Conservation (phyloP, 176 grass and related monocot genomes). For the Oryza brachyantha region DNA sequence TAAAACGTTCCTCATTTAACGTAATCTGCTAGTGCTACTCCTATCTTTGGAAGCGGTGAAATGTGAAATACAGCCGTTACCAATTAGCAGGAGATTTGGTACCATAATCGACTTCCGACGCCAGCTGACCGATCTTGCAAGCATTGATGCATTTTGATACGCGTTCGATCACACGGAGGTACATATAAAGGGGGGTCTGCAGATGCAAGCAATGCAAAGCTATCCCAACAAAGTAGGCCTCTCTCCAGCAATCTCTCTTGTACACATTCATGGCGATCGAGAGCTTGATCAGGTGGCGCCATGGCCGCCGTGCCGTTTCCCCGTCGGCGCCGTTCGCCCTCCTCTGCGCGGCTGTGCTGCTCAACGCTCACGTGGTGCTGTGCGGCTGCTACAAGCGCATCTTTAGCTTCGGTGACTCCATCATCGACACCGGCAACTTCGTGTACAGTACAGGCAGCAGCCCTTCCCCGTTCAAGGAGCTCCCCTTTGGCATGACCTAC, state of each 20-base stretch:
- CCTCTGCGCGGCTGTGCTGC: background rate
- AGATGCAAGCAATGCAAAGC: background rate
- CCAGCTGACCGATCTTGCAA: background rate
- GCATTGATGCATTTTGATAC: background rate
- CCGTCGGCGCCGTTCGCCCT: background rate
- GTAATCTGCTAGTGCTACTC: background rate
- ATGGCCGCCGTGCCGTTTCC: background rate
- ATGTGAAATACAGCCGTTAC: background rate
- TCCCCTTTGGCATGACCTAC: slow-evolving; percentile 64
- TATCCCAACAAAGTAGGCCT: background rate
- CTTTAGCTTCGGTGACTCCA: slow-evolving; percentile 69
- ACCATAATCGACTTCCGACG: background rate
- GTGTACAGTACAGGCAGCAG: background rate
- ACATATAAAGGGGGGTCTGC: background rate
- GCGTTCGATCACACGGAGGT: background rate
- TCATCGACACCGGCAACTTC: slow-evolving; percentile 64
- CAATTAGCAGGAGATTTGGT: background rate
- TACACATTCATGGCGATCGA: background rate
- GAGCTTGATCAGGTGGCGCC: background rate
- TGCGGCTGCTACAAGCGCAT: slow-evolving; percentile 55
- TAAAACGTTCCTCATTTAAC: background rate
- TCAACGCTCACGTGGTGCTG: background rate
- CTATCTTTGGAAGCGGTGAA: background rate
- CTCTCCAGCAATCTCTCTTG: background rate
- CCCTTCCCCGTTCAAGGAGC: background rate